Evolutionary conservation across 2,329 filamentous ascomycete genomes (phyloP).

Genomic region (Albophoma yamanashiensis): DNA sequence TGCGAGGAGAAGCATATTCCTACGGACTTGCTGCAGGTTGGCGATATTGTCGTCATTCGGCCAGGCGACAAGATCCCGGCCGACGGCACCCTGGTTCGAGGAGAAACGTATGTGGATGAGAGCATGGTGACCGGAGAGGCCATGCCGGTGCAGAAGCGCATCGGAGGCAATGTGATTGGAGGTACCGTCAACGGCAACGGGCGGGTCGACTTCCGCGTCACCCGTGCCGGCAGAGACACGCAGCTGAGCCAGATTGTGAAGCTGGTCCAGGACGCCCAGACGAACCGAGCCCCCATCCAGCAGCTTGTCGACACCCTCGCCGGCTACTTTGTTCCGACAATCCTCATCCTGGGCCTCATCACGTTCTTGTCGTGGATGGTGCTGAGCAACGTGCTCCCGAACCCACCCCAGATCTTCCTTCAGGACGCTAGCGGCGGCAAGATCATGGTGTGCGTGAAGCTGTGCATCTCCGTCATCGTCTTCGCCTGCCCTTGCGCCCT

Average conservation of each 20-base stretch:
- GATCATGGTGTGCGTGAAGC: conserved; percentile 91
- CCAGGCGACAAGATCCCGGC: conserved; percentile 96
- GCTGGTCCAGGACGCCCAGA: conserved; percentile 96
- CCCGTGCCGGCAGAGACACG: conserved; percentile 84
- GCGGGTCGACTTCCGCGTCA: conserved; percentile 84
- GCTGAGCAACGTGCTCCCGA: conserved; percentile 70
- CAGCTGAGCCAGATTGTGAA: conserved; percentile 97
- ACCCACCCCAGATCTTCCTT: conserved; percentile 84
- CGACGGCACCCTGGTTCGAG: conserved; percentile 76
- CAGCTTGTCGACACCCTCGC: conserved; percentile 82
- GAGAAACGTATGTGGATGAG: conserved; percentile 90
- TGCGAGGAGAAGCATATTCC: conserved; percentile 81
- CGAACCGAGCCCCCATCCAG: conserved; percentile 87
- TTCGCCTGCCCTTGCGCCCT: conserved; percentile 96
- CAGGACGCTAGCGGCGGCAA: conserved; percentile 75
- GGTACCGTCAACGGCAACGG: conserved; percentile 94
- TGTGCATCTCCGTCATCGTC: conserved; percentile 97
- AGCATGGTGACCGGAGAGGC: conserved; percentile 98
- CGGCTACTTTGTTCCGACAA: conserved; percentile 86
- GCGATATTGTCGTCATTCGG: conserved; percentile 84
- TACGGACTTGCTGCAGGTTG: conserved; percentile 87
- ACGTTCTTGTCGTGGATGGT: conserved; percentile 95
- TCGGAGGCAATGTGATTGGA: conserved; percentile 71
- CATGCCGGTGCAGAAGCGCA: conserved; percentile 84
- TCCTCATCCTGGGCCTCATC: conserved; percentile 69